Evolutionary conservation across 345 rosid genomes (phyloP), one percentile per base, ranked within the genome.

Genomic region (Punica granatum): DNA sequence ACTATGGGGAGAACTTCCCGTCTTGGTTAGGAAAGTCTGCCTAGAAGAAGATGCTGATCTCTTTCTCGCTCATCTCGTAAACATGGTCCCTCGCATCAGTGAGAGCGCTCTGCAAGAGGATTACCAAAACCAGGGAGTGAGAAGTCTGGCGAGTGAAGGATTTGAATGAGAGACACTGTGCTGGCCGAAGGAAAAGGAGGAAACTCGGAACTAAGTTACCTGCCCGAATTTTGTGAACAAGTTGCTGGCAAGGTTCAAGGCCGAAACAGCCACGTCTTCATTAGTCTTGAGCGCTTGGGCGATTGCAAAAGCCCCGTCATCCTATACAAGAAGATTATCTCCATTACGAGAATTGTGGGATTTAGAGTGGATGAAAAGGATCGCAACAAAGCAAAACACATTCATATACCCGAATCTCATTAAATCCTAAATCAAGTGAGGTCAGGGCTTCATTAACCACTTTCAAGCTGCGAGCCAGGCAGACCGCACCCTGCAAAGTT

Each of bases 201-300:
- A 7, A 8, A 64, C 54, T 48, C 18, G 7, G 31, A 7, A 42
- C 14, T 26, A 30, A 6, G 43, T 71, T 79, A 93, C 97, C 96
- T 93, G 98, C 58, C 98, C 96, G 77, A 90, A 90, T 78, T 93
- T 93, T 44, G 97, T 89, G 68, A 93, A 85, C 79, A 93, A 88
- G 81, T 93, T 93, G 69, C 81, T 90, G 44, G 90, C 86, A 1
- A 93, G 96, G 78, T 90, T 89, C 64, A 93, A 70, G 12, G 96
- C 88, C 67, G 88, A 75, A 42, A 93, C 85, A 2, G 88, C 83
- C 13, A 89, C 96, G 75, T 90, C 96, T 82, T 87, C 97, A 68
- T 90, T 93, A 26, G 94, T 85, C 83, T 93, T 93, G 67, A 93
- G 82, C 21, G 97, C 97, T 83, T 89, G 97, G 69, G 96, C 98